A percentile compares a stretch with the other conserved stretches of the same genome.
These are phyloP conservation scores for Wilhelminamyces savonicus DNA, from an alignment of 805 yeast species.

Conservation along the genomic window DNA sequence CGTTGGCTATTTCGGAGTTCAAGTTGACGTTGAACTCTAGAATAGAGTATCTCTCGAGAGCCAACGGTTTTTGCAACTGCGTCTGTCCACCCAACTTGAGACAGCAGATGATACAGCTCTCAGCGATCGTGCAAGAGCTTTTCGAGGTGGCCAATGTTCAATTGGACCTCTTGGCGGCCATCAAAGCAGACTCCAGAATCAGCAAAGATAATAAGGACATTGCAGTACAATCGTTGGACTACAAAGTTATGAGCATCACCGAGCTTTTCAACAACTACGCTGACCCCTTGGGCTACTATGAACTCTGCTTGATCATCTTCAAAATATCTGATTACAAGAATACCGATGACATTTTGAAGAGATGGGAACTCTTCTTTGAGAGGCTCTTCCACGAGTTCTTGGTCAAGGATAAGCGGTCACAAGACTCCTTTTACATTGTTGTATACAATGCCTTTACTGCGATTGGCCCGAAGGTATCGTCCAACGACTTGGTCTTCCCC, in stretches of 20 bases:
- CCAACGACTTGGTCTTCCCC: conserved; percentile 77
- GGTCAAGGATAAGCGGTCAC: conserved; percentile 10
- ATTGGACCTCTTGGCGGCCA: conserved; percentile 49
- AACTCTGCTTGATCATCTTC: conserved; percentile 70
- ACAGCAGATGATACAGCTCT: conserved; percentile 68
- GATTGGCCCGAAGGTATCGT: conserved; percentile 59
- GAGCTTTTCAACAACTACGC: conserved; percentile 82
- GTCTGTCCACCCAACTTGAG: conserved; percentile 70
- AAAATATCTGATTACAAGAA: conserved; percentile 82
- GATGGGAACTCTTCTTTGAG: conserved; percentile 73
- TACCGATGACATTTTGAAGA: conserved; percentile 70
- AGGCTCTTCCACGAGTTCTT: conserved; percentile 34
- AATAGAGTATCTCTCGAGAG: conserved; percentile 84
- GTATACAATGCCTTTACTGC: conserved; percentile 34
- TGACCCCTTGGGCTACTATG: conserved; percentile 82
- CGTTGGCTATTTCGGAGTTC: conserved; percentile 69
- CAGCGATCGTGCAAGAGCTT: conserved; percentile 66
- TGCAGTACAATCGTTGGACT: conserved; percentile 51
- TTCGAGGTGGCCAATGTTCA: conserved; percentile 86
- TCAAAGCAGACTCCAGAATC: conserved; percentile 47
- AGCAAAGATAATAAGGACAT: conserved; percentile 42
- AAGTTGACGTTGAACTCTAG: conserved; percentile 63
- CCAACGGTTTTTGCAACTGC: conserved; percentile 88
- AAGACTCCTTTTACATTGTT: conserved; percentile 34
- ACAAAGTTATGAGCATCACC: conserved; percentile 61